Evolutionary conservation across 257 asterid genomes (phyloP), one percentile per base, ranked within the genome.

Genomic region (Nicotiana tomentosiformis): DNA sequence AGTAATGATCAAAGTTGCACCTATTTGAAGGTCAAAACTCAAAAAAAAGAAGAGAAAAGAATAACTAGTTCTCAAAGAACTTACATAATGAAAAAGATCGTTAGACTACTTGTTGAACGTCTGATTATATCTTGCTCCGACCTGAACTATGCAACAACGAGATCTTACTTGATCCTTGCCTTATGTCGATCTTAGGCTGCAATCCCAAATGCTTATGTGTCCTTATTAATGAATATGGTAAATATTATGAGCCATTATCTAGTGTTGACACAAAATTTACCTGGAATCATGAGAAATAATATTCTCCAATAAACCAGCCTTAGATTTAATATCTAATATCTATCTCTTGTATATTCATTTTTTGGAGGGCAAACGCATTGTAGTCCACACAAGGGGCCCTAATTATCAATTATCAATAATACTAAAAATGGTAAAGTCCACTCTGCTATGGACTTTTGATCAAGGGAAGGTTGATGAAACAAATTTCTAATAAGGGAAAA

Each of bases 401-500:
- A 43, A 43, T 43, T 9, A 43, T 43, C 4, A 43, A 43, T 43
- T 43, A 43, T 43, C 51, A 3, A 83, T 82, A 81, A 46, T 20
- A 56, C 39, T 26, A 65, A 43, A 43, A 76, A 82, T 84, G 86
- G 46, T 62, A 32, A 64, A 62, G 83, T 80, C 85, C 87, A 87
- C 82, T 65, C 5, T 77, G 60, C 58, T 74, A 80, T 61, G 17
- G 83, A 61, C 53, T 29, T 11, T 55, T 56, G 39, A 68, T 30
- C 58, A 53, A 53, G 58, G 58, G 58, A 78, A 9, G 14, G 39
- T 20, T 18, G 9, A 20, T 72, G 32, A 58, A 32, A 49, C 77
- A 79, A 78, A 68, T 57, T 79, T 80, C 60, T 39, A 72, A 68
- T 69, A 84, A 69, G 76, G 60, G 81, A 77, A 85, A 81, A 37